Evolutionary conservation across 2,329 filamentous ascomycete species (phyloP).

Genomic region (Hymenoscyphus fraxineus): DNA sequence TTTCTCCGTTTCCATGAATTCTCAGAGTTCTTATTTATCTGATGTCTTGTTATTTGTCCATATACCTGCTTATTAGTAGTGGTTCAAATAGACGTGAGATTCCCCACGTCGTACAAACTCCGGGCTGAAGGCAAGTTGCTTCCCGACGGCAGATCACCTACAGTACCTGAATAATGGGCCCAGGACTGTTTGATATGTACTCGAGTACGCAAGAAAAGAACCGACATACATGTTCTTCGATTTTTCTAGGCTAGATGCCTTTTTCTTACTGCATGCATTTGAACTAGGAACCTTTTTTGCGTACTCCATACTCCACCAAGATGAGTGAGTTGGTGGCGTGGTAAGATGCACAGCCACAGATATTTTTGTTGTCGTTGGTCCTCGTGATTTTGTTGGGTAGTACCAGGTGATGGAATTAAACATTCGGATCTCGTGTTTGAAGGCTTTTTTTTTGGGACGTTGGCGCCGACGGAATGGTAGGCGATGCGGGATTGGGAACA

Average conservation of each 20-base stretch:
- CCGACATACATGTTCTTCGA: background rate
- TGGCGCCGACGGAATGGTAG: background rate
- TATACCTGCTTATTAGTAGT: too few species aligned
- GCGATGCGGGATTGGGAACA: background rate
- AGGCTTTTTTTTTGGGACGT: background rate
- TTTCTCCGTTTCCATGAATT: background rate
- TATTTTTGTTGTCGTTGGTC: background rate
- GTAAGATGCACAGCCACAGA: background rate
- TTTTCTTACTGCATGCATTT: slow-evolving; percentile 1
- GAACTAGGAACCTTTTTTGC: background rate
- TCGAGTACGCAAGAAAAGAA: background rate
- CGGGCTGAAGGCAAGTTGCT: too few species aligned
- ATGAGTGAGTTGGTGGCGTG: background rate
- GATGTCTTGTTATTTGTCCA: background rate
- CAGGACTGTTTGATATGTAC: background rate
- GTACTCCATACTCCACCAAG: too few species aligned
- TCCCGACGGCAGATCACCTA: background rate
- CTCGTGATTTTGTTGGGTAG: background rate
- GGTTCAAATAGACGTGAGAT: background rate
- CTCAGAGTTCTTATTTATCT: too few species aligned
- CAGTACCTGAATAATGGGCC: background rate
- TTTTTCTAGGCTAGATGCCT: background rate
- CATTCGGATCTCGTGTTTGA: background rate
- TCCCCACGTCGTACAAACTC: background rate
- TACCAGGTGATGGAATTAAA: background rate